Conservation (phyloP, 495 filamentous ascomycete genomes). For the Penicillium nucicola region DNA sequence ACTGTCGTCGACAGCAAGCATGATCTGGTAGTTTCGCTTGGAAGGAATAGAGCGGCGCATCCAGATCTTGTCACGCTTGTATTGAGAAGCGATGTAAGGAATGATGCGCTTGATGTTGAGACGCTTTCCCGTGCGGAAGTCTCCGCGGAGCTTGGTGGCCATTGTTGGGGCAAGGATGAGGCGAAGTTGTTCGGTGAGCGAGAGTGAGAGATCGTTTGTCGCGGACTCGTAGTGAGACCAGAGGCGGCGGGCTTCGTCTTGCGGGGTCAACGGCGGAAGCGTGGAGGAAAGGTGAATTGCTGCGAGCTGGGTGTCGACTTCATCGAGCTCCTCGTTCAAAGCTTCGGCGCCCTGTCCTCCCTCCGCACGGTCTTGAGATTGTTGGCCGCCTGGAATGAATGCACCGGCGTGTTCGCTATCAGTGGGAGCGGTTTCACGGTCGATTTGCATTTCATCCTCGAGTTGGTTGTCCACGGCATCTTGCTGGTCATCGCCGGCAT, state of each 20-base stretch:
- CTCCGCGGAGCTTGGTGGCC: conserved; percentile 92
- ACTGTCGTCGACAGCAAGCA: conserved; percentile 95
- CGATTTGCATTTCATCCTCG: conserved; percentile 48
- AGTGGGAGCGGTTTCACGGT: conserved; percentile 31
- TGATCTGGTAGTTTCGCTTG: conserved; percentile 93
- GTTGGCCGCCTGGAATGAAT: conserved; percentile 38
- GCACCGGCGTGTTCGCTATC: conserved; percentile 43
- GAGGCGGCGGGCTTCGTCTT: conserved; percentile 66
- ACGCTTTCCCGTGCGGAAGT: conserved; percentile 95
- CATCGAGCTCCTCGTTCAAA: conserved; percentile 59
- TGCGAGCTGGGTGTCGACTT: conserved; percentile 72
- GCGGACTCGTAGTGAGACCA: conserved; percentile 82
- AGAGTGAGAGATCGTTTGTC: conserved; percentile 81
- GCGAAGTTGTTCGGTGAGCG: conserved; percentile 87
- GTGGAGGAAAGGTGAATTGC: conserved; percentile 62
- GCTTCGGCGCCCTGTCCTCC: conserved; percentile 39
- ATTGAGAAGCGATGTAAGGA: conserved; percentile 93
- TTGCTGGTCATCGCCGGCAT: conserved; percentile 54
- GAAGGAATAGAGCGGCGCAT: conserved; percentile 88
- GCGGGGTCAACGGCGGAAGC: conserved; percentile 38
- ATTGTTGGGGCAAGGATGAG: conserved; percentile 92
- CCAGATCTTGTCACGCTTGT: conserved; percentile 99
- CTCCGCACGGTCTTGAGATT: conserved; percentile 29
- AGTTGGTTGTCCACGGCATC: conserved; percentile 47
- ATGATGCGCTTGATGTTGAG: conserved; percentile 99